Base-by-base conservation (phyloP, 345 rosid species). In the Brassica incana region DNA sequence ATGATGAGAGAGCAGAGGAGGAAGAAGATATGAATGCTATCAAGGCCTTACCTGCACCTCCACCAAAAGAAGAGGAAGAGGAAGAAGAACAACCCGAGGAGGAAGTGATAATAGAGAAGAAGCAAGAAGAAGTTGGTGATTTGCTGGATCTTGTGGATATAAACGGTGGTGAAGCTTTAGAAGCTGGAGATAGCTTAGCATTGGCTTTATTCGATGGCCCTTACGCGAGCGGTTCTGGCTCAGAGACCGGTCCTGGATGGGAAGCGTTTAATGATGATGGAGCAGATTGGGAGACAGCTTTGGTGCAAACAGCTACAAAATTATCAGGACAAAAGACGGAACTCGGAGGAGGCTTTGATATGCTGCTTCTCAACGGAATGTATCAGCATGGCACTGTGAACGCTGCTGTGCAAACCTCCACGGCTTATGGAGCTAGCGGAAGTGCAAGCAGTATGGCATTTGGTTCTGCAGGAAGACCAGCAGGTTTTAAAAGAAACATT, bases 401-500 rank as follows among this genome's bases (percentile, higher is more conserved):
- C 15, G 59, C 59, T 1, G 59, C 59, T n/a, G 59, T 52, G 8
- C 60, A 54, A 7, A 54, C 23, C 60, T 54, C 60, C 3, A 54
- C 60, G 60, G 60, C 60, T 54, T 54, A 54, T 16, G 60, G 60
- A 54, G 60, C 60, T 14, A 54, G 60, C 15, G 60, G 60, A 54
- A 54, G 60, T 18, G 60, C 60, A 54, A 54, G 60, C 25, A 54
- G 60, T 54, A 54, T 54, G 60, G 60, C 60, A 2, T 54, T 54
- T 54, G 60, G 60, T 54, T 54, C 60, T 54, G 60, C 60, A 54
- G 60, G 60, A 52, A 52, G 58, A 52, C 58, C 58, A 52, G 18
- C 58, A 52, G 58, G 58, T 52, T 48, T 12, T 4, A 48, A 48
- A 48, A 48, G 16, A 52, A 52, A 52, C 59, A n/a, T 52, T 30